These are phyloP conservation scores for Neonectria faginata DNA, from an alignment of 2,329 filamentous ascomycete species.

Conservation along the genomic window DNA sequence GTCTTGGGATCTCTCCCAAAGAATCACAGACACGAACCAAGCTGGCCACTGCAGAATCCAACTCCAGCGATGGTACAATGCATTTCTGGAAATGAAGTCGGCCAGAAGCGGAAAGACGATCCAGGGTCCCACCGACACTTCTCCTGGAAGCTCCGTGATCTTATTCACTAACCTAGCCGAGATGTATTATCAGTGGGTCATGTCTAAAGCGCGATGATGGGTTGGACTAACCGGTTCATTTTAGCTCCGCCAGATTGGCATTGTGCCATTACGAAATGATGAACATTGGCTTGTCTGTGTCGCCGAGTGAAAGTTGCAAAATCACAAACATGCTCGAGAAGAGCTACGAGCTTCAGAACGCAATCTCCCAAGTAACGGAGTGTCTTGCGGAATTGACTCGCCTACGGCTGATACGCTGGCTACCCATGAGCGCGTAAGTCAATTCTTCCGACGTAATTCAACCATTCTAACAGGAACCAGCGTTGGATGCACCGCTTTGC, in stretches of 20 bases:
- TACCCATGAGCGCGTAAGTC: slow-evolving; percentile 44
- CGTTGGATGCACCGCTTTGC: slow-evolving; percentile 41
- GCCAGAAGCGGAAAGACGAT: slow-evolving; percentile 28
- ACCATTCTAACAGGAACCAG: slow-evolving; percentile 3
- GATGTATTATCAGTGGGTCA: slow-evolving; percentile 45
- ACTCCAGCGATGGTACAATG: slow-evolving; percentile 37
- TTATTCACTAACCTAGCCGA: slow-evolving; percentile 42
- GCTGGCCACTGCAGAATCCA: slow-evolving; percentile 39
- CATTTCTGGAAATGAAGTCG: slow-evolving; percentile 35
- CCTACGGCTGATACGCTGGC: slow-evolving; percentile 33
- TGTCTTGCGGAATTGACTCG: slow-evolving; percentile 39
- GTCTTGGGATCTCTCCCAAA: slow-evolving; percentile 33
- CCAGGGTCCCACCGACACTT: slow-evolving; percentile 4
- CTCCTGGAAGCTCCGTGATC: slow-evolving; percentile 28
- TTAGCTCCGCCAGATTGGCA: slow-evolving; percentile 35
- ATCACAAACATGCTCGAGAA: slow-evolving; percentile 26
- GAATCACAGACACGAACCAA: slow-evolving; percentile 34
- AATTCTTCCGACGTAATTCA: rapidly evolving
- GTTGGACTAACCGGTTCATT: background rate
- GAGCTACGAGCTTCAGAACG: slow-evolving; percentile 41
- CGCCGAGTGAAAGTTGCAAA: slow-evolving; percentile 23
- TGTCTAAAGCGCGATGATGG: rapidly evolving
- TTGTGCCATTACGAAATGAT: slow-evolving; percentile 43
- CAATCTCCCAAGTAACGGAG: slow-evolving; percentile 37
- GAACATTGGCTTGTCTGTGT: slow-evolving; percentile 29